Base-by-base conservation (phyloP, 2,329 filamentous ascomycete genomes). In the Rhinocladiella mackenziei region DNA sequence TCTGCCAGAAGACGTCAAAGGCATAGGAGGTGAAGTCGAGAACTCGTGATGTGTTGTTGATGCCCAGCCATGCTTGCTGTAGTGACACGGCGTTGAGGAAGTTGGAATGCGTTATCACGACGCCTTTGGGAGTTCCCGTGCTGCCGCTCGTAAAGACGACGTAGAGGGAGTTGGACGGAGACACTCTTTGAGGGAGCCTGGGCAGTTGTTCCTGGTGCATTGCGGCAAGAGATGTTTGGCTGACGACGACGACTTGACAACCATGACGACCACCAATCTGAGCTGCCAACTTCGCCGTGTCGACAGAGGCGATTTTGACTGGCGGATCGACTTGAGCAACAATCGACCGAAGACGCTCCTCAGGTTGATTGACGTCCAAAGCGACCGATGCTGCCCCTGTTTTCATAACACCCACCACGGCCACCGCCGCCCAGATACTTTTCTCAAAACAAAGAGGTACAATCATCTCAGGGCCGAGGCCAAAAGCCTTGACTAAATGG, bases 81-180 rank as follows among this genome's bases (percentile, higher is more conserved):
- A n/a, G n/a, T n/a, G n/a, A n/a, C n/a, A 26, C n/a, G 9, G 0
- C 66, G 66, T 54, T 26, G 23, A n/a, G n/a, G 23, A 26, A 8
- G 23, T 8, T n/a, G 23, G 8, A n/a, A 20, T 86, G 82, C 7
- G 76, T 76, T 48, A 83, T 77, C n/a, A 82, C 75, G 9, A 81
- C 75, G 1, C 78, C 80, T 45, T 79, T 78, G 0, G 77, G 75
- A 35, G 70, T 72, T 39, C 72, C 73, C 1, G 76, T 75, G 0
- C 75, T 76, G 0, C 76, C 75, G 3, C 74, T 75, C 0, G 74
- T 76, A 47, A 83, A 78, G 3, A 84, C 72, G 2, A 80, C 69
- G 56, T 81, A 85, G 4, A 26, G 43, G 11, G 30, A 9, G 31
- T 32, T 14, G 9, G 33, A 11, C 19, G 40, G 28, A 13, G 26